phyloP scores from a whole-genome alignment of 73 alveolate genomes.

The Tetrahymena borealis region DNA sequence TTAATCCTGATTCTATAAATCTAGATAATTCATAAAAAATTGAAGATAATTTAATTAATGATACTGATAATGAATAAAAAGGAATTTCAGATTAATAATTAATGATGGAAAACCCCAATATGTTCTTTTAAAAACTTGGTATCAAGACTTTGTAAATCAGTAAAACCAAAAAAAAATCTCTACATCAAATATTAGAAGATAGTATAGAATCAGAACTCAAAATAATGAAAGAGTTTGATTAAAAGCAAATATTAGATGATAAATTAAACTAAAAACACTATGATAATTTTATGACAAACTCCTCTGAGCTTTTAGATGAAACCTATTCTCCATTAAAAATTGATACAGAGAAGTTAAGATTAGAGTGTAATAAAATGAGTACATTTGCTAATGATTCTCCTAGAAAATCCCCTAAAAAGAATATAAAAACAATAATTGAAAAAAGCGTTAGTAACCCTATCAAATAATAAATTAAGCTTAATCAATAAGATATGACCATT shows the following conservation, averaged over 20 bases:
- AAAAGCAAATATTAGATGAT: neutral
- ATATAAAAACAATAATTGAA: too few species aligned
- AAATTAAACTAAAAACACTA: neutral
- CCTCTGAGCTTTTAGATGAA: neutral
- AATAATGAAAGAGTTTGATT: neutral
- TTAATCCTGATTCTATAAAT: neutral
- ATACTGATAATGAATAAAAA: neutral
- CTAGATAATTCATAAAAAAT: neutral
- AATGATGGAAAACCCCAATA: neutral
- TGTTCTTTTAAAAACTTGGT: neutral
- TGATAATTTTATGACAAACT: neutral
- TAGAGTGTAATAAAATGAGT: too few species aligned
- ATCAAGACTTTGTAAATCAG: neutral
- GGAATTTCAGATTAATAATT: neutral
- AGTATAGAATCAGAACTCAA: neutral
- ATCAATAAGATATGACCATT: too few species aligned
- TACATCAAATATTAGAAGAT: neutral
- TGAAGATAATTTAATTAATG: neutral
- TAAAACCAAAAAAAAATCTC: neutral
- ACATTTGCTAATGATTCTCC: too few species aligned
- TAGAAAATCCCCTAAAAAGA: too few species aligned
- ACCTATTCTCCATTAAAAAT: too few species aligned
- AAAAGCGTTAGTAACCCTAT: too few species aligned
- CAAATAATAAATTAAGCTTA: too few species aligned
- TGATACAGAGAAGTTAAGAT: too few species aligned